Evolutionary conservation across 129 eudicot genomes (phyloP), one percentile per base, ranked within the genome.

Genomic region (Flaveria ramosissima): DNA sequence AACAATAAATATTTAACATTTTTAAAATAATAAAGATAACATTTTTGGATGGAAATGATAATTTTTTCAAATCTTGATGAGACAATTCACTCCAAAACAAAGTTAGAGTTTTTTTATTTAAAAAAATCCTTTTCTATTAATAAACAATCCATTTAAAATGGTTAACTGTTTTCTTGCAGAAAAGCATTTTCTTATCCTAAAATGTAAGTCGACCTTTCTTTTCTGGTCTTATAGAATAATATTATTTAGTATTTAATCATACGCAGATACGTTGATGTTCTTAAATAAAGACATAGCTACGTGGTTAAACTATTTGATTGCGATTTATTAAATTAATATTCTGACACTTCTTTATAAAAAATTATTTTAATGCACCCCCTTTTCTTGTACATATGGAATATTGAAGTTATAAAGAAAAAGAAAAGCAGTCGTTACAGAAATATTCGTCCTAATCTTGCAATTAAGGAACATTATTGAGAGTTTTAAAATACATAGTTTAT

Each of bases 401-500:
- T 61, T 61, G 67, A 61, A 61, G 67, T 61, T 26, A 27, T 3
- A 27, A 27, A 27, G 9, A 27, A 3, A 26, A 27, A 27, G 9
- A 61, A 61, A 14, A 26, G 10, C 14, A 61, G 41, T 4, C 41
- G 42, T 24, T 61, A 61, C 41, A 61, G 17, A 61, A 61, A 61
- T 61, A 61, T 61, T 61, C 67, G 67, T 61, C 19, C 67, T 61
- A 13, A 61, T 61, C 67, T 12, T 61, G 67, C 42, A 61, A 14
- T 61, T 61, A 61, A 26, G 67, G 13, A 26, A 61, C 67, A 61
- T 61, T 26, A 61, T 5, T 61, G 1, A 13, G 41, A 61, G 19
- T 13, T 4, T 26, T 19, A 20, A 20, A 57, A 57, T 56, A 7
- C 12, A 20, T 21, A 3, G 14, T 36, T 36, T 36, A 36, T 36